Conservation (phyloP, 495 filamentous ascomycete species). For the Trichodelitschia bisporula region DNA sequence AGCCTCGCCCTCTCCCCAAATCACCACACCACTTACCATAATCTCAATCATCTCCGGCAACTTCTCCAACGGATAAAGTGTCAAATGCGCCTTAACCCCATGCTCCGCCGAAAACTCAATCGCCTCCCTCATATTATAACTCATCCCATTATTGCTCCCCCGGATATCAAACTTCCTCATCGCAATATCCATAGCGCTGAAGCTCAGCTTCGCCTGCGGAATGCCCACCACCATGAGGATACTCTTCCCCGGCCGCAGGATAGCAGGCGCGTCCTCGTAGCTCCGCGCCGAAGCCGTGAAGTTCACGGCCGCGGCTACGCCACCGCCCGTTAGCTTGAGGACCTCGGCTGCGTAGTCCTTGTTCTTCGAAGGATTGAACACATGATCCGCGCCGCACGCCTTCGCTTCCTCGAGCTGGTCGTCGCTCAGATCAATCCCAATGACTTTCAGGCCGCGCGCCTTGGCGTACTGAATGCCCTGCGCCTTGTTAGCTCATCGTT, state of each 20-base stretch:
- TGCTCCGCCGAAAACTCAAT: slow-evolving; percentile 12
- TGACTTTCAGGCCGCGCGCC: slow-evolving; percentile 11
- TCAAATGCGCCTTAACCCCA: slow-evolving; percentile 10
- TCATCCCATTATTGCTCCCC: too few relatives aligned
- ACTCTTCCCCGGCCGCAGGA: slow-evolving; percentile 8
- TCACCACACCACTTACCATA: slow-evolving; percentile 7
- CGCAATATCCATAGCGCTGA: slow-evolving; percentile 10
- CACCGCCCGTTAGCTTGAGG: slow-evolving; percentile 9
- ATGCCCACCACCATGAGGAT: slow-evolving; percentile 13
- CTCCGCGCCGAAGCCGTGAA: slow-evolving; percentile 12
- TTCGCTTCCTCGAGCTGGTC: slow-evolving; percentile 9
- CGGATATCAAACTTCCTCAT: too few relatives aligned
- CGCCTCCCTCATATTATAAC: slow-evolving; percentile 8
- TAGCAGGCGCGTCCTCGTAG: slow-evolving; percentile 12
- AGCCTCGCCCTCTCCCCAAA: background rate
- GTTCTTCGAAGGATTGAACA: slow-evolving; percentile 10
- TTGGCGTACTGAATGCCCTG: slow-evolving; percentile 13
- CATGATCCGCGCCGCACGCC: slow-evolving; percentile 10
- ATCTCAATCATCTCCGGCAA: slow-evolving; percentile 12
- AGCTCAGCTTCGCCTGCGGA: slow-evolving; percentile 7
- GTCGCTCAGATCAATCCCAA: slow-evolving; percentile 12
- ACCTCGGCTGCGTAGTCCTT: slow-evolving; percentile 10
- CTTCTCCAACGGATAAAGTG: slow-evolving; percentile 9
- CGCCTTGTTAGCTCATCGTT: slow-evolving; percentile 2
- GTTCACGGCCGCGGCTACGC: slow-evolving; percentile 11